Evolutionary conservation across 208 protist species (phyloP).

Genomic region (Lotmaria passim): DNA sequence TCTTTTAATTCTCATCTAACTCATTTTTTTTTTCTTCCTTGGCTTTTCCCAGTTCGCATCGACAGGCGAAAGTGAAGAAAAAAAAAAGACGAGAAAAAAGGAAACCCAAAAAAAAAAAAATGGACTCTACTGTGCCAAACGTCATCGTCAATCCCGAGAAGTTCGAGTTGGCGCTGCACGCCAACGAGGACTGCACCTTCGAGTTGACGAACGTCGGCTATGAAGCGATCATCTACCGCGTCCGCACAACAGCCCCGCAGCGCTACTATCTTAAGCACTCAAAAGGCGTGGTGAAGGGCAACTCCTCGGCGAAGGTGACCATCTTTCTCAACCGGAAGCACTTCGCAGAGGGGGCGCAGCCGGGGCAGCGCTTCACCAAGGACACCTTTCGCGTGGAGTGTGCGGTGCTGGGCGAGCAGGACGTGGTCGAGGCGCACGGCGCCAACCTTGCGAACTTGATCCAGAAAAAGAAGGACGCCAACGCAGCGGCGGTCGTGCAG

Average conservation of each 20-base stretch:
- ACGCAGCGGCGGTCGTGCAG: slow-evolving; percentile 46
- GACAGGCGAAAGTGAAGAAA: neutral
- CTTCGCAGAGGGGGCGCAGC: slow-evolving; percentile 24
- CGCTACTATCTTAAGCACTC: slow-evolving; percentile 79
- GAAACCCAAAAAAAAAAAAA: slow-evolving; percentile 29
- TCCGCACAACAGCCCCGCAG: slow-evolving; percentile 70
- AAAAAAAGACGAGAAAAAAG: slow-evolving; percentile 3
- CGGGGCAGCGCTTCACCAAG: slow-evolving; percentile 30
- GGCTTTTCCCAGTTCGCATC: too few species aligned
- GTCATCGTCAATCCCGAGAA: slow-evolving; percentile 58
- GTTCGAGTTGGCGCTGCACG: slow-evolving; percentile 58
- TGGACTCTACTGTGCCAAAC: slow-evolving; percentile 39
- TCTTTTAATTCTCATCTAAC: too few species aligned
- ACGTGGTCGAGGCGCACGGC: slow-evolving; percentile 63
- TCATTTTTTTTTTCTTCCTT: slow-evolving; percentile 11
- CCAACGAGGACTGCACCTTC: slow-evolving; percentile 72
- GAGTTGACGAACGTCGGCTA: slow-evolving; percentile 82
- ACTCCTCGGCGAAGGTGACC: slow-evolving; percentile 56
- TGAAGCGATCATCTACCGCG: slow-evolving; percentile 72
- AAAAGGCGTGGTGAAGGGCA: slow-evolving; percentile 77
- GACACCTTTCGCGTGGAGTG: slow-evolving; percentile 87
- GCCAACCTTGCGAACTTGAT: slow-evolving; percentile 72
- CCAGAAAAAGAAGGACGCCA: slow-evolving; percentile 62
- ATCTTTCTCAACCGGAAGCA: slow-evolving; percentile 66
- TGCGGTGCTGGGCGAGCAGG: slow-evolving; percentile 49